These are phyloP conservation scores for Alternaria tenuissima DNA, from an alignment of 2,329 filamentous ascomycete species.

Conservation along the genomic window DNA sequence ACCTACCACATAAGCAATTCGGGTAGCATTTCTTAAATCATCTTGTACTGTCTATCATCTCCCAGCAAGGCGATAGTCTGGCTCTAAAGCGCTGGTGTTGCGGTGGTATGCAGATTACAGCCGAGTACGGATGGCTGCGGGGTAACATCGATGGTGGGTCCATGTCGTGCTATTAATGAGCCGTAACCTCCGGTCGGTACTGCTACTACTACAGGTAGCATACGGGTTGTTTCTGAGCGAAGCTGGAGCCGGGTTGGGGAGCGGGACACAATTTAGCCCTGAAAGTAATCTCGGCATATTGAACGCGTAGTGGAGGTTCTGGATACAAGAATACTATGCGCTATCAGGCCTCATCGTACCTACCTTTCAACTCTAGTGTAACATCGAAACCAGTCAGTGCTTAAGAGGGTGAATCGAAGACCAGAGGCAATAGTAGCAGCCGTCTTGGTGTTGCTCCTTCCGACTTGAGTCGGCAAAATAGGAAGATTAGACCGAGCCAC, in stretches of 20 bases:
- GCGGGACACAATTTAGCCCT: neutral
- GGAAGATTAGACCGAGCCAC: neutral
- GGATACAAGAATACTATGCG: neutral
- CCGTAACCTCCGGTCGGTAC: constrained; percentile 7
- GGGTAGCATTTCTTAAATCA: neutral
- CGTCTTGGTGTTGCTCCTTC: neutral
- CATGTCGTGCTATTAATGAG: constrained; percentile 4
- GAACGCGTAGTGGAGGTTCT: neutral
- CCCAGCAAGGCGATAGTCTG: constrained; percentile 3
- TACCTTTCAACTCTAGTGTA: neutral
- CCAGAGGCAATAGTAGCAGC: neutral
- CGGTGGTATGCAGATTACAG: constrained; percentile 5
- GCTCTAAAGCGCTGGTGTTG: constrained; percentile 10
- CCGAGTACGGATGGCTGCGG: constrained; percentile 21
- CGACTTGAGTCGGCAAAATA: neutral
- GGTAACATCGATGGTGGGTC: constrained; percentile 20
- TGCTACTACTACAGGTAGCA: neutral
- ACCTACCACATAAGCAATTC: constrained; percentile 4
- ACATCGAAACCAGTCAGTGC: neutral
- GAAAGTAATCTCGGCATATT: constrained; percentile 8
- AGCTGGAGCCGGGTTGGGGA: neutral
- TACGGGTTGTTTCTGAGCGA: constrained; percentile 4
- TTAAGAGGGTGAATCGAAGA: neutral
- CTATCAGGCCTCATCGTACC: neutral
- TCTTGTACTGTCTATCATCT: constrained; percentile 10